These are phyloP conservation scores for Rhodotorula sp. DNA, from an alignment of 1,284 basidiomycete species.

Conservation along the genomic window DNA sequence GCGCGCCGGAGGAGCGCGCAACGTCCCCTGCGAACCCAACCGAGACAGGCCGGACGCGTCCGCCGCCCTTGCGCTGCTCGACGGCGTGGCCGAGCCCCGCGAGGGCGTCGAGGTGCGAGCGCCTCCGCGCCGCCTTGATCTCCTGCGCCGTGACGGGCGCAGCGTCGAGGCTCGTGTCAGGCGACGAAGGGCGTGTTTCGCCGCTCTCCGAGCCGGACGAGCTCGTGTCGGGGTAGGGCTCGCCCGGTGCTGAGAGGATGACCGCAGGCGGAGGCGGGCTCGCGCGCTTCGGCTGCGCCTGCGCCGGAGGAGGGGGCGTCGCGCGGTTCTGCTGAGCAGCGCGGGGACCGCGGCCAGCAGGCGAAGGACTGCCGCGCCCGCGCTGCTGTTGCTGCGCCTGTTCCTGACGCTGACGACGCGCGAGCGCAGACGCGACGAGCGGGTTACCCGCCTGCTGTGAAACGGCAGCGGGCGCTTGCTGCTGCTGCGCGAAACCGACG, in stretches of 20 bases:
- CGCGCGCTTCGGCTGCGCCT: neutral
- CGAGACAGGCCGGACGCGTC: neutral
- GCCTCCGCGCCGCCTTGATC: conserved; percentile 5
- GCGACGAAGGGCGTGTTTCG: conserved; percentile 27
- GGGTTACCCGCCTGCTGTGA: conserved; percentile 18
- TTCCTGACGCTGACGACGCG: conserved; percentile 15
- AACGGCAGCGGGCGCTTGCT: neutral
- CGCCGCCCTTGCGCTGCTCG: conserved; percentile 6
- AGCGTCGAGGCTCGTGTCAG: neutral
- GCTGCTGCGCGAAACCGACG: neutral
- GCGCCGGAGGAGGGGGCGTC: conserved; percentile 4
- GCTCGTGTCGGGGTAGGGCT: conserved; percentile 35
- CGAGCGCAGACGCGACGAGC: conserved; percentile 34
- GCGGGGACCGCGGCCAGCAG: neutral
- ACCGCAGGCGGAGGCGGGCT: conserved; percentile 32
- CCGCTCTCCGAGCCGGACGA: conserved; percentile 29
- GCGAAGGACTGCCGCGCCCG: neutral
- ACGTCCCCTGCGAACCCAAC: neutral
- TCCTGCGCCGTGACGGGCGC: neutral
- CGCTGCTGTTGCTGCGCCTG: conserved; percentile 6
- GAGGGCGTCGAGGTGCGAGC: conserved; percentile 25
- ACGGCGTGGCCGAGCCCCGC: conserved; percentile 4
- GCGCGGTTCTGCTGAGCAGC: neutral
- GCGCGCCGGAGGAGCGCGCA: neutral
- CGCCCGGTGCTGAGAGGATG: conserved; percentile 38